A percentile compares a stretch with the other conserved stretches of the same genome.
Conservation (phyloP, 1,284 basidiomycete species). For the Cryptococcus sp. region DNA sequence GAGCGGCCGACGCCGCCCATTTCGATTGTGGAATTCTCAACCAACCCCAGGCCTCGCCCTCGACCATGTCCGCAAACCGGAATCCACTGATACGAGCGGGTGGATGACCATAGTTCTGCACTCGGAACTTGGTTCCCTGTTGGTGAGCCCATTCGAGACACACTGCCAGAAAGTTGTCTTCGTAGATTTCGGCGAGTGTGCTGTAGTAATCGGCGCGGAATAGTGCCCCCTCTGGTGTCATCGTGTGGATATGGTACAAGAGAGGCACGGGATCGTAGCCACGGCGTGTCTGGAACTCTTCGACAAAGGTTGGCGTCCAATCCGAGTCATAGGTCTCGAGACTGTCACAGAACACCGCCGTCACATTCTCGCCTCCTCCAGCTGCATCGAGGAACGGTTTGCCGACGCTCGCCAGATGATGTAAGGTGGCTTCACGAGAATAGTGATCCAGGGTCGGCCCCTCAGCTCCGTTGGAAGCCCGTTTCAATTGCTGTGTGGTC, state of each 20-base stretch:
- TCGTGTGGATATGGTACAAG: conserved; percentile 2
- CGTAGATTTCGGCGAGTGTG: conserved; percentile 7
- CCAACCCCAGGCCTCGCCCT: conserved; percentile 8
- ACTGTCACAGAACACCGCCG: conserved; percentile 10
- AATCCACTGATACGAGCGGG: conserved; percentile 6
- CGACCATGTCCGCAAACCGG: conserved; percentile 6
- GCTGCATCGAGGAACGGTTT: conserved; percentile 5
- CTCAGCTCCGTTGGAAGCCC: conserved; percentile 7
- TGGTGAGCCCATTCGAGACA: conserved; percentile 6
- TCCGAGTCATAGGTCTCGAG: conserved; percentile 9
- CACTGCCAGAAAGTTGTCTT: conserved; percentile 6
- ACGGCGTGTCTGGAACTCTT: conserved; percentile 2
- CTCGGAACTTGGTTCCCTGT: conserved; percentile 6
- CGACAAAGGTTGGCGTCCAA: conserved; percentile 4
- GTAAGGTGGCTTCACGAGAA: conserved; percentile 6
- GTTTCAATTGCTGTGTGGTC: conserved; percentile 8
- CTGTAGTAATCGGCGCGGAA: conserved; percentile 9
- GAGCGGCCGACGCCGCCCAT: conserved; percentile 8
- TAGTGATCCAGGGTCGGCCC: conserved; percentile 10
- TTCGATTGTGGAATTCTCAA: conserved; percentile 1
- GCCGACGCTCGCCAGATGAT: conserved; percentile 4
- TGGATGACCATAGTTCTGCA: conserved; percentile 9
- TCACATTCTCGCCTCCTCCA: conserved; percentile 4
- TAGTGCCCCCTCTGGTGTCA: not conserved
- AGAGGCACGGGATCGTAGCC: conserved; percentile 6